Base-by-base conservation (phyloP, 2,329 filamentous ascomycete species). In the Purpureocillium takamizusanense region DNA sequence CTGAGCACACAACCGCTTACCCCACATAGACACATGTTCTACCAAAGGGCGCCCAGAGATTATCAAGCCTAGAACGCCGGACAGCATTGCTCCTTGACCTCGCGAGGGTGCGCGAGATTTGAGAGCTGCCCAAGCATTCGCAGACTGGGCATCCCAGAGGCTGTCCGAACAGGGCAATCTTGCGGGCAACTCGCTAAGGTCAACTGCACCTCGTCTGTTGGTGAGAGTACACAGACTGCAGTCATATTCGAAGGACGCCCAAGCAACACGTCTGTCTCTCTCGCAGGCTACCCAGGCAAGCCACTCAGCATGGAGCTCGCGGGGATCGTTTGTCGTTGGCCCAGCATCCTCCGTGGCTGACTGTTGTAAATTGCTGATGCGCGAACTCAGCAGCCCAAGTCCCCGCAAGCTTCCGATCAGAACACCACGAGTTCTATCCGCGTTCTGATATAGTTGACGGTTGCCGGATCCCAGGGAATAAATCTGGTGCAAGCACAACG, bases 211-310 rank as follows among this genome's bases (percentile, higher is more conserved):
- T 3, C 52, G 52, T 1, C 51, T 47, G 29, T 47, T 49, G 1
- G 52, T 57, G 16, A 59, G 42, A 4, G 54, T 55, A 30, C 47
- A 53, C 4, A 56, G 37, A n/a, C 48, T 56, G 42, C 54, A 59
- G 41, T 59, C 55, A 27, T 55, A 56, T 33, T 59, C 55, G 25
- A 59, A 59, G 7, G 51, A 50, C 13, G 54, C 47, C 55, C 55
- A 59, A 2, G 51, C 50, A 7, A 49, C 42, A 11, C 55, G 45
- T 18, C 42, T 45, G 16, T 48, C 51, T 14, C 44, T 45, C 38
- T 59, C 55, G 5, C 37, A 39, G 5, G 36, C 36, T 12, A 45
- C 43, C 55, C 55, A 59, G 0, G 46, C 35, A 2, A 35, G 12
- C 54, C 55, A 58, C 8, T 50, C 38, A 8, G n/a, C 23, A 3